Evolutionary conservation across 2,329 filamentous ascomycete species (phyloP).

Genomic region (Sphaerulina musiva): DNA sequence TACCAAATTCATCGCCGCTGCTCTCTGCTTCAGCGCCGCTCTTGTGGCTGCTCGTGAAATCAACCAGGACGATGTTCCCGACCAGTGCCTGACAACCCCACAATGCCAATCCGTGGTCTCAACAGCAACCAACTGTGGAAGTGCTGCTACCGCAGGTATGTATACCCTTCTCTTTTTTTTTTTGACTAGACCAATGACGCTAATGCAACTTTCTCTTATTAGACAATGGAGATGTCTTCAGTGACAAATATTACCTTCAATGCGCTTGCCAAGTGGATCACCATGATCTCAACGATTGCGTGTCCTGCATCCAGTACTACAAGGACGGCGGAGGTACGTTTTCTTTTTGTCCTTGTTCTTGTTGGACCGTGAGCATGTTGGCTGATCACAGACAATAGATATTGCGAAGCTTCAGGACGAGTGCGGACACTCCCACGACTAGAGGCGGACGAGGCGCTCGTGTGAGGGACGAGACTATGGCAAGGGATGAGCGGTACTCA

Average conservation of each 20-base stretch:
- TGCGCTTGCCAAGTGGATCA: conserved; percentile 1
- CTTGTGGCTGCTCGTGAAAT: neutral
- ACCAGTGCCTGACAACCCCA: neutral
- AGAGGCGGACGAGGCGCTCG: neutral
- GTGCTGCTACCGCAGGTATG: neutral
- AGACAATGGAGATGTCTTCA: neutral
- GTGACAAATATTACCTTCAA: neutral
- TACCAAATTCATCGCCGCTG: neutral
- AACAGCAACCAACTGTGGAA: neutral
- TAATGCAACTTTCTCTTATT: neutral
- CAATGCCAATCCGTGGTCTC: neutral
- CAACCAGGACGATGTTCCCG: conserved; percentile 2
- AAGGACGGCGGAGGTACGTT: neutral
- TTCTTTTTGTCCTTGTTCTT: neutral
- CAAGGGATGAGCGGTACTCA: too few relatives aligned
- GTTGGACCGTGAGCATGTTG: neutral
- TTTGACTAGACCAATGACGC: neutral
- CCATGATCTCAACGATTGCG: neutral
- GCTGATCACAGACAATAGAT: neutral
- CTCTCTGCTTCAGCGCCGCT: conserved; percentile 1
- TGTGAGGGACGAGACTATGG: too few relatives aligned
- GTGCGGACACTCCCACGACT: neutral
- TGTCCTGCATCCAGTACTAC: neutral
- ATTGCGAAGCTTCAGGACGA: neutral
- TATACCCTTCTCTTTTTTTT: neutral